These are phyloP conservation scores for Dryadomyces quercus-mongolicae DNA, from an alignment of 2,329 filamentous ascomycete genomes.

Conservation along the genomic window DNA sequence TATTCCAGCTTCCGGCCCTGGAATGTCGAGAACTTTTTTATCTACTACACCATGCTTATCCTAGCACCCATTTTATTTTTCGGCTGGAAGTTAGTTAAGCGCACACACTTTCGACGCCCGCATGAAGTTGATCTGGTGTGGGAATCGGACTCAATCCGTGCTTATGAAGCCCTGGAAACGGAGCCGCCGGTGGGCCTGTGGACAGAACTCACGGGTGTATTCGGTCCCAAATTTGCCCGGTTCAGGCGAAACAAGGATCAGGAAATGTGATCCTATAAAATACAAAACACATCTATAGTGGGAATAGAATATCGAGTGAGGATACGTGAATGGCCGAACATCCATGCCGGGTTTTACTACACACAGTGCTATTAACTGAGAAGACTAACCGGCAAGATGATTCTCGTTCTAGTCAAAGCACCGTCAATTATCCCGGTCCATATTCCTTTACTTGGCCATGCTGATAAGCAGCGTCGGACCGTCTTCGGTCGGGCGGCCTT, in stretches of 20 bases:
- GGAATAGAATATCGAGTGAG: not conserved
- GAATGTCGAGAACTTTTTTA: constrained; percentile 32
- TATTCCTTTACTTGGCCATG: not conserved
- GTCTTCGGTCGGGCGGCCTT: not conserved
- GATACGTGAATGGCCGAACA: not conserved
- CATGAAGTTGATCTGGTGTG: constrained; percentile 15
- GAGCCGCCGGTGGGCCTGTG: constrained; percentile 8
- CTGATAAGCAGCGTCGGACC: not conserved
- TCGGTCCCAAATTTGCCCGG: not conserved
- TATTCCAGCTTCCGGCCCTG: constrained; percentile 40
- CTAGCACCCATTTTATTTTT: constrained; percentile 40
- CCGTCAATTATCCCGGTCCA: not conserved
- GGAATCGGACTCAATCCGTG: constrained; percentile 15
- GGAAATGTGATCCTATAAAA: not conserved
- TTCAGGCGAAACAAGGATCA: not conserved
- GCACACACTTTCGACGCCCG: constrained; percentile 28
- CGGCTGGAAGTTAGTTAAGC: constrained; percentile 52
- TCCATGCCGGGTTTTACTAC: not conserved
- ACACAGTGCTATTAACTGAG: no score
- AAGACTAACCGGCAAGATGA: no score
- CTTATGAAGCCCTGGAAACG: constrained; percentile 24
- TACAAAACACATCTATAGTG: not conserved
- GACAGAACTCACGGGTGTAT: constrained; percentile 8
- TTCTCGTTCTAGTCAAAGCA: no score
- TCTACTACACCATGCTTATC: constrained; percentile 46